Base-by-base conservation (phyloP, 371 early-diverging fungal species). In the Lichtheimia hyalospora region DNA sequence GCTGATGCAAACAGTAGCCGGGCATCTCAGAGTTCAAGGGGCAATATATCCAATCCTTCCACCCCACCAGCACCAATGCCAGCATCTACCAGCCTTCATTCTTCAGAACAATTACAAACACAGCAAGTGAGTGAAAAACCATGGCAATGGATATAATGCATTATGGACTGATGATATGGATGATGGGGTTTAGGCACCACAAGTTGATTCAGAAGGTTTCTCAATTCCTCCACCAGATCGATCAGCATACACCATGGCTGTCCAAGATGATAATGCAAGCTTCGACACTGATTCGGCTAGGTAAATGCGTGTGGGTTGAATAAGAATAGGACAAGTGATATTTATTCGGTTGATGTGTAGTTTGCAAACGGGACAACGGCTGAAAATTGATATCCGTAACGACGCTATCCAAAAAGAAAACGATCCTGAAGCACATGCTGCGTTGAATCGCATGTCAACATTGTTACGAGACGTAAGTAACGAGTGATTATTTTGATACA, bases 161-260 rank as follows among this genome's bases (percentile, higher is more conserved):
- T n/a, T 27, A 27, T 34, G 10, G 34, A 34, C 34, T 34, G 10
- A 34, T 34, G 10, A 34, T 10, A 34, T 34, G 34, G 7, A 46
- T 21, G 16, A 46, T 46, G 14, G 18, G 4, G 46, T 12, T 16
- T 41, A 65, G 69, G 43, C 64, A 49, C 61, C 63, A 13, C n/a
- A 64, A 2, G 66, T 80, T 1, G 81, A 80, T 61, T 62, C 69
- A 5, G 75, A 80, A 41, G 81, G 81, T 14, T 80, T 70, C 46
- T 61, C 77, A 7, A 66, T 76, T 21, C 81, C 81, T 27, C 75
- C 75, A 5, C 67, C 73, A 0, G 73, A 74, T 54, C 69, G 68
- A 28, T 68, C 73, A 12, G 64, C 58, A 23, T 72, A 68, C 66
- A 65, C 78, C 0, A 69, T 34, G n/a, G 52, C 60, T 34, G 18